Conservation (phyloP, 495 filamentous ascomycete species). For the Parathielavia hyrcaniae region DNA sequence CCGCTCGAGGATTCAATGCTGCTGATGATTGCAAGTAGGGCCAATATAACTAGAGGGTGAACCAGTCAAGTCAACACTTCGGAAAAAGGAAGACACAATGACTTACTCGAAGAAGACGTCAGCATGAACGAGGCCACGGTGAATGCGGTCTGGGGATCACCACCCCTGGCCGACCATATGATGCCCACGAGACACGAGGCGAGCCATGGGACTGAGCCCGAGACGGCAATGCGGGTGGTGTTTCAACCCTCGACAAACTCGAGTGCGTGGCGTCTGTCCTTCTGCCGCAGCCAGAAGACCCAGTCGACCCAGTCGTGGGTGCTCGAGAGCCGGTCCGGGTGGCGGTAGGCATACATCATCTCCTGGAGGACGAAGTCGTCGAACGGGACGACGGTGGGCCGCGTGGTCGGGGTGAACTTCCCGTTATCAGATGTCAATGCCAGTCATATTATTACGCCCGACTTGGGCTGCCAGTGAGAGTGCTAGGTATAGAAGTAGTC, state of each 20-base stretch:
- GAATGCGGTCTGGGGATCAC: neutral
- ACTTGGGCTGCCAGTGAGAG: too few relatives aligned
- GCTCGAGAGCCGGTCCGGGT: neutral
- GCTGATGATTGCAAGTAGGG: neutral
- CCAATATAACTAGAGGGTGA: neutral
- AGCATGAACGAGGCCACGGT: neutral
- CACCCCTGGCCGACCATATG: neutral
- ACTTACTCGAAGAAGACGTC: neutral
- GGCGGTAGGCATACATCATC: neutral
- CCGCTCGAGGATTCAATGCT: neutral
- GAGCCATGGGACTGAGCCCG: neutral
- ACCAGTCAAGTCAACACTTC: neutral
- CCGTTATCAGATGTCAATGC: neutral
- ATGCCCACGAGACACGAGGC: neutral
- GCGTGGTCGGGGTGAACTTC: neutral
- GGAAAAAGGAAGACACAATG: neutral
- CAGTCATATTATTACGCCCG: neutral
- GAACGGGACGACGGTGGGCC: neutral
- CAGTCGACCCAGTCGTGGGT: neutral
- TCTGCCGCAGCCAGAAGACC: neutral
- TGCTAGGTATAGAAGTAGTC: too few relatives aligned
- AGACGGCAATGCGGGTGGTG: neutral
- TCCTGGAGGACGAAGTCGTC: neutral
- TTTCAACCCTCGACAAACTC: neutral
- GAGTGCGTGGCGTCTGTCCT: neutral